Evolutionary conservation across 1,284 basidiomycete genomes (phyloP), one percentile per base, ranked within the genome.

Genomic region (Marasmius fiardii): DNA sequence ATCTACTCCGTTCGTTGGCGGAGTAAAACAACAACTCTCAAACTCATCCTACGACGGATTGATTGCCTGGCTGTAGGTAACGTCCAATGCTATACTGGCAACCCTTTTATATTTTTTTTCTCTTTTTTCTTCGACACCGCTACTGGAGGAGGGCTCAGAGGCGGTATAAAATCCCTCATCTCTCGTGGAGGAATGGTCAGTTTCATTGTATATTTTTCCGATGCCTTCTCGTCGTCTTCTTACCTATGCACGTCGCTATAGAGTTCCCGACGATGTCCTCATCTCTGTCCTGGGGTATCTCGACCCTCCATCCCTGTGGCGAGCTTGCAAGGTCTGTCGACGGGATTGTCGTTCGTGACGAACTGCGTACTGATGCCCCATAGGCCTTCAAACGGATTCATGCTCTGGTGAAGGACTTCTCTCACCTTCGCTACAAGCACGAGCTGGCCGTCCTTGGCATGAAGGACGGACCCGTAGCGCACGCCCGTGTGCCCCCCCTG

Each of bases 381-480:
- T 57, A 84, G 82, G 78, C 77, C 45, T 81, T 80, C 60, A 67
- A 64, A 57, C 65, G 75, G 58, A 70, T 81, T 56, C 68, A 72
- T 59, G 64, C 60, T 48, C 71, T 82, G 51, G 73, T 77, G 43
- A 71, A 72, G 67, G 72, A 71, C 35, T 77, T 74, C 60, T 74
- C 78, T 34, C 71, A 73, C 28, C 75, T 85, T 54, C 75, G 74
- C 41, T 84, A 84, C 67, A 74, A 73, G 56, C 75, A 77, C 62
- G 81, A 84, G 60, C 73, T 84, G 33, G 80, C 76, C 16, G 57
- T 75, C n/a, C 71, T 75, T 52, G 81, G 80, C 43, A 79, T 82
- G 78, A 75, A 69, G 60, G 80, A 84, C 60, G 82, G 82, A 1
- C 71, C 74, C 44, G 71, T 71, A 34, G 68, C 73, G 18, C 67